Conservation (phyloP, 129 eudicot genomes). For the Mikania micrantha region DNA sequence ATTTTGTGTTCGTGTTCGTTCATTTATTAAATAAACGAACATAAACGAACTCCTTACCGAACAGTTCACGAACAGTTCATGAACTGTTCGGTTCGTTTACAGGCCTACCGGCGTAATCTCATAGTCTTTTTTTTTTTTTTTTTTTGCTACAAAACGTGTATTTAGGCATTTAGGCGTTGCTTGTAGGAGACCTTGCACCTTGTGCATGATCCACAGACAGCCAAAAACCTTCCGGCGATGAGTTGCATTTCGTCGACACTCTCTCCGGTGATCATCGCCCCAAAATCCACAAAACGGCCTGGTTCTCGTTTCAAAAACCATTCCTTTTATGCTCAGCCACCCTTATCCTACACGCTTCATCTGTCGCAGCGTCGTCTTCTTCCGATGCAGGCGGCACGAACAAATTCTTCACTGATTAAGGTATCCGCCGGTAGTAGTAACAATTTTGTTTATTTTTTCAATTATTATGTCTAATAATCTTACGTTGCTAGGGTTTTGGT, state of each 20-base stretch:
- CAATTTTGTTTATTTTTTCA: neutral
- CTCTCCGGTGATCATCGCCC: slow-evolving; percentile 6
- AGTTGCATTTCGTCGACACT: slow-evolving; percentile 9
- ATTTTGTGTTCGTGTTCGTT: too few relatives aligned
- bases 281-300: neutral
- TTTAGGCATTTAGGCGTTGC: slow-evolving; percentile 3
- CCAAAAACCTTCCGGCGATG: slow-evolving; percentile 20
- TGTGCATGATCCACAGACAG: neutral
- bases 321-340: slow-evolving; percentile 10
- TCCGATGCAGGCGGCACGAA: slow-evolving; percentile 3
- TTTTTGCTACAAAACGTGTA: neutral
- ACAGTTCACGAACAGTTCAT: too few relatives aligned
- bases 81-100: too few relatives aligned
- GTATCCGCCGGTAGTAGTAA: neutral
- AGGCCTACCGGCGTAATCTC: neutral
- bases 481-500: slow-evolving; percentile 16
- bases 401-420: slow-evolving; percentile 13
- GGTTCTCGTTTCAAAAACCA: neutral
- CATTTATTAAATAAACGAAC: too few relatives aligned
- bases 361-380: neutral
- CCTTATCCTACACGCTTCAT: slow-evolving; percentile 12
- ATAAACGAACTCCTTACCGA: too few relatives aligned
- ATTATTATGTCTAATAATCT: neutral
- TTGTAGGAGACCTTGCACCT: slow-evolving; percentile 15
- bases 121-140: neutral